Base-by-base conservation (phyloP, 169 alveolate species). In the Plasmodium reichenowi region DNA sequence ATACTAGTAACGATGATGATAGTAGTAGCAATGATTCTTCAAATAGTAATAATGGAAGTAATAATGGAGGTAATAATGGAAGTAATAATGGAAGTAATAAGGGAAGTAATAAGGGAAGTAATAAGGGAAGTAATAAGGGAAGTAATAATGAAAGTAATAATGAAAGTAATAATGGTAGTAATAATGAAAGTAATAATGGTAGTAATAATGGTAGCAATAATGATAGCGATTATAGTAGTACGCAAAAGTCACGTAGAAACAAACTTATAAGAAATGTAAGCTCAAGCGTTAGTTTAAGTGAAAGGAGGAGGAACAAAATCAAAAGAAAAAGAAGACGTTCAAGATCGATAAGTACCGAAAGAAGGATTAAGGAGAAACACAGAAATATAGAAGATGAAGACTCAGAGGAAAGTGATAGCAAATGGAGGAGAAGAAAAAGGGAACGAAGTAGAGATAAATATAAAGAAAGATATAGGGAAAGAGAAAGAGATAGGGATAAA, bases 391-490 rank as follows among this genome's bases (percentile, higher is more conserved):
- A 50, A 29, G 73, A 56, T 26, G 32, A 76, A 22, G 48, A 26
- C 24, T 7, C 74, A 6, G 59, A 45, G 10, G 24, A 32, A 32
- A 26, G 67, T 20, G 12, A 20, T 7, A 54, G 63, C 26, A 24
- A 45, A 13, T 9, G 24, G n/a, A 54, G 71, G 54, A 54, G 68
- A 22, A 64, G 73, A 29, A 63, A 22, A 10, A 63, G 68, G 10
- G 24, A 9, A 9, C 4, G 68, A 20, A 9, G 78, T 7, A 70
- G 78, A 10, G 26, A 62, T n/a, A 43, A 50, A 13, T 45, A 62
- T 9, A 22, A 38, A 6, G 60, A 56, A 71, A 32, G 74, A 4
- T 9, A 58, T 24, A 24, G 22, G 29, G 45, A 6, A 3, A 4
- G 45, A n/a, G n/a, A n/a, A n/a, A n/a, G 45, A 4, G 45, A 32